Conservation (phyloP, 2,329 filamentous ascomycete species). For the Bipolaris bicolor region DNA sequence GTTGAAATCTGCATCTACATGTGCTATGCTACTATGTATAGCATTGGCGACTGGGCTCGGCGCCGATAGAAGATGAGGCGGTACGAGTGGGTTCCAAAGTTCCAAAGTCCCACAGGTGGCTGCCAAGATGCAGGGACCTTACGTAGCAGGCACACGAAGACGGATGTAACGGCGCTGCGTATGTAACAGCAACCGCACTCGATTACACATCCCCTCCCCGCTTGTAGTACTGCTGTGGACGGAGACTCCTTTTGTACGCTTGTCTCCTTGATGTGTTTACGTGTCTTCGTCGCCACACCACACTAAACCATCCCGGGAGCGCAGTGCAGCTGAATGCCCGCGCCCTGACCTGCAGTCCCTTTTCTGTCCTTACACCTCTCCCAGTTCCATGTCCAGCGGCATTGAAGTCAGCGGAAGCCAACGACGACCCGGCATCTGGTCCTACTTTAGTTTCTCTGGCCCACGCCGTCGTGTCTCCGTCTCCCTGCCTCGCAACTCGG, state of each 20-base stretch:
- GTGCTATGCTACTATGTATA: conserved; percentile 2
- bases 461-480: conserved; percentile 60
- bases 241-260: conserved; percentile 20
- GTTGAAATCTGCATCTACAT: background rate
- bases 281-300: conserved; percentile 12
- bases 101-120: conserved; percentile 7
- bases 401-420: conserved; percentile 53
- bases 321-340: conserved; percentile 28
- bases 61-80: conserved; percentile 12
- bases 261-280: background rate
- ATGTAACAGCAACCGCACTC: conserved; percentile 23
- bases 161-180: conserved; percentile 19
- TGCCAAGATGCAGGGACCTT: conserved; percentile 33
- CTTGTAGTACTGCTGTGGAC: conserved; percentile 6
- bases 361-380: conserved; percentile 27
- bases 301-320: conserved; percentile 19
- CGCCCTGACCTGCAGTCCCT: conserved; percentile 30
- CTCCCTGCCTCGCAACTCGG: conserved; percentile 55
- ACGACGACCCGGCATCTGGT: conserved; percentile 59
- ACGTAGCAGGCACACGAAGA: conserved; percentile 26
- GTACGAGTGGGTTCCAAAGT: conserved; percentile 5
- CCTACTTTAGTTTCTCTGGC: conserved; percentile 58
- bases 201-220: background rate
- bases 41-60: conserved; percentile 10
- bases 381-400: conserved; percentile 60